Conservation (phyloP, 345 rosid species). For the Eucalyptus sp. region DNA sequence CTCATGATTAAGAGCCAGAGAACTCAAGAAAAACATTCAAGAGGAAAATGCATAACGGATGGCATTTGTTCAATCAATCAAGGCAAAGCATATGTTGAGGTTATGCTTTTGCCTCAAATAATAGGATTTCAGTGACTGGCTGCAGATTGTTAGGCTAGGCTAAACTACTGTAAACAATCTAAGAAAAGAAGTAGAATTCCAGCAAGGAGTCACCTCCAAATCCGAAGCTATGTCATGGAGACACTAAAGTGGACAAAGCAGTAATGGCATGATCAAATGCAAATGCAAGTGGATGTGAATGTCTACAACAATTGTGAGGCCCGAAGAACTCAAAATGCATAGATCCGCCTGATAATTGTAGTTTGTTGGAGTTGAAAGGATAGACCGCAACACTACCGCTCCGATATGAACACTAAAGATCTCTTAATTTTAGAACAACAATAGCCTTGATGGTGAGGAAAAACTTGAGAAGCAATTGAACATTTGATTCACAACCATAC, state of each 20-base stretch:
- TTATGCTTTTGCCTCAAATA: background rate
- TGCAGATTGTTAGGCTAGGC: background rate
- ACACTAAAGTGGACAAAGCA: background rate
- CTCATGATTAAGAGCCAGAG: background rate
- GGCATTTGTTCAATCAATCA: background rate
- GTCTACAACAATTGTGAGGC: background rate
- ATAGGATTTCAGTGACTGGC: background rate
- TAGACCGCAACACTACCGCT: background rate
- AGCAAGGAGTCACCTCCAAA: background rate
- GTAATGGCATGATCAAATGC: background rate
- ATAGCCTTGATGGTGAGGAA: background rate
- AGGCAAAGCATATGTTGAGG: background rate
- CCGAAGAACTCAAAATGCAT: background rate
- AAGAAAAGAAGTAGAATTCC: background rate
- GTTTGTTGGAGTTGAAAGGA: background rate
- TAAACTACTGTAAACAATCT: background rate
- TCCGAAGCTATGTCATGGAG: background rate
- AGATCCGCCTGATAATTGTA: background rate
- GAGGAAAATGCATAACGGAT: background rate
- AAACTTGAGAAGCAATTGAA: background rate
- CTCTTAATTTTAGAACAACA: background rate
- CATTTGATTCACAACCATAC: background rate
- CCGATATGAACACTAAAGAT: background rate
- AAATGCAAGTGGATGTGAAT: background rate
- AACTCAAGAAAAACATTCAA: background rate